Conservation (phyloP, 2,329 filamentous ascomycete genomes). For the Coniochaeta hoffmannii region DNA sequence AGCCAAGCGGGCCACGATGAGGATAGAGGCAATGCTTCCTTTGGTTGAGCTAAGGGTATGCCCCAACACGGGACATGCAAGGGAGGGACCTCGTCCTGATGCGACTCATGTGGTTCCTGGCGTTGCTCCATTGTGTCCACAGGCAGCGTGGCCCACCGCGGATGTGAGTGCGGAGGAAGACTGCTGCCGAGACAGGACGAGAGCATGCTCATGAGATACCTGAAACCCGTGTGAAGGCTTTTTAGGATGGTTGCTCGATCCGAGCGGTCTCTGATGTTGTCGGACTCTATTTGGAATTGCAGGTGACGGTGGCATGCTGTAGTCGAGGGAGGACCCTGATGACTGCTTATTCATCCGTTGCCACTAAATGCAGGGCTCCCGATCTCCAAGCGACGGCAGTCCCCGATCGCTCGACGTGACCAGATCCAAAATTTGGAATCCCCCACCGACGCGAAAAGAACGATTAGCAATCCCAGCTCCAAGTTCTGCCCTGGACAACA, state of each 20-base stretch:
- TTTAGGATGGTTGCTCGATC: too few relatives aligned
- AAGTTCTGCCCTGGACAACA: neutral
- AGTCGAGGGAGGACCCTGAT: neutral
- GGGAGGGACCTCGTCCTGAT: too few relatives aligned
- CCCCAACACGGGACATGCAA: too few relatives aligned
- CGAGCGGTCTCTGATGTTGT: neutral
- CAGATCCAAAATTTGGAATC: constrained; percentile 1
- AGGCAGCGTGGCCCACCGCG: too few relatives aligned
- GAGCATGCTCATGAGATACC: too few relatives aligned
- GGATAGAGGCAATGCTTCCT: neutral
- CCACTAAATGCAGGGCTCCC: neutral
- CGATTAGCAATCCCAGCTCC: constrained; percentile 2
- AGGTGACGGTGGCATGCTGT: neutral
- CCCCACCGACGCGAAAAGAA: neutral
- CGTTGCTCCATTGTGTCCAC: too few relatives aligned
- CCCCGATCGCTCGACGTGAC: neutral
- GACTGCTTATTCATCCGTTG: neutral
- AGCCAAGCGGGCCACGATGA: neutral
- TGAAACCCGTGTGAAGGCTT: too few relatives aligned
- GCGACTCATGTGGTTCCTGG: too few relatives aligned
- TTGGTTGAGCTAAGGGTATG: too few relatives aligned
- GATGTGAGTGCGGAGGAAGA: too few relatives aligned
- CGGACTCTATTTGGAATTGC: neutral
- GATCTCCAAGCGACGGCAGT: neutral
- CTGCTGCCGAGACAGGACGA: too few relatives aligned